These are phyloP conservation scores for Neurospora sp. DNA, from an alignment of 495 filamentous ascomycete genomes.

Conservation along the genomic window DNA sequence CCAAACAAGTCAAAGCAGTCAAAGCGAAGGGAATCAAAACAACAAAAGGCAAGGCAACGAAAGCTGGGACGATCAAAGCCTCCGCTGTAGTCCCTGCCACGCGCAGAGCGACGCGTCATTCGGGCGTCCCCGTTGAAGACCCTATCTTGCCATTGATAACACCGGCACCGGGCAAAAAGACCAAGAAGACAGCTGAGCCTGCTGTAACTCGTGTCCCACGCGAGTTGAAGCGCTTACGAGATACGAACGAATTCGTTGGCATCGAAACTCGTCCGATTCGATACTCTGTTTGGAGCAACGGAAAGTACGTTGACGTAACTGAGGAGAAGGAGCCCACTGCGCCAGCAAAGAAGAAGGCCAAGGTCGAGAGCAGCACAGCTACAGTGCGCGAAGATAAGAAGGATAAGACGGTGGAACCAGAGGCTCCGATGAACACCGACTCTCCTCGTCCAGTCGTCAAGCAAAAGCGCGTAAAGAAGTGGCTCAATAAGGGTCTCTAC, in stretches of 20 bases:
- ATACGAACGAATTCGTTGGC: constrained; percentile 44
- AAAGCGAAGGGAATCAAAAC: background rate
- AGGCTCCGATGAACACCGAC: constrained; percentile 29
- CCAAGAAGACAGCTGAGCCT: constrained; percentile 35
- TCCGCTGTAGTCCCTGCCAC: constrained; percentile 23
- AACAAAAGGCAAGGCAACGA: background rate
- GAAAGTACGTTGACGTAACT: constrained; percentile 34
- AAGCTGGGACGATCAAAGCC: constrained; percentile 1
- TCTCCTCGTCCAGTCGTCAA: constrained; percentile 26
- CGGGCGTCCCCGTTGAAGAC: constrained; percentile 35
- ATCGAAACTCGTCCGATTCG: constrained; percentile 42
- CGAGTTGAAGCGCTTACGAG: constrained; percentile 38
- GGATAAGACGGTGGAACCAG: constrained; percentile 30
- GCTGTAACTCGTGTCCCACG: constrained; percentile 28
- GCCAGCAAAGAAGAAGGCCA: constrained; percentile 34
- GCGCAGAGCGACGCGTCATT: constrained; percentile 29
- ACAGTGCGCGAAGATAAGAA: background rate
- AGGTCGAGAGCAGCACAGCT: constrained; percentile 18
- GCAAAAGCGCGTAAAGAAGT: constrained; percentile 52
- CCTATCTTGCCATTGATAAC: constrained; percentile 31
- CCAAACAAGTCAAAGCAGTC: background rate
- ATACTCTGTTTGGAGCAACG: constrained; percentile 44
- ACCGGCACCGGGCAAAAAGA: constrained; percentile 29
- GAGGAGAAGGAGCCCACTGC: constrained; percentile 12
- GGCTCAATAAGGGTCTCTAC: constrained; percentile 77